Evolutionary conservation across 352 stramenopile genomes (phyloP).

Genomic region (Globisporangium mamillatum): DNA sequence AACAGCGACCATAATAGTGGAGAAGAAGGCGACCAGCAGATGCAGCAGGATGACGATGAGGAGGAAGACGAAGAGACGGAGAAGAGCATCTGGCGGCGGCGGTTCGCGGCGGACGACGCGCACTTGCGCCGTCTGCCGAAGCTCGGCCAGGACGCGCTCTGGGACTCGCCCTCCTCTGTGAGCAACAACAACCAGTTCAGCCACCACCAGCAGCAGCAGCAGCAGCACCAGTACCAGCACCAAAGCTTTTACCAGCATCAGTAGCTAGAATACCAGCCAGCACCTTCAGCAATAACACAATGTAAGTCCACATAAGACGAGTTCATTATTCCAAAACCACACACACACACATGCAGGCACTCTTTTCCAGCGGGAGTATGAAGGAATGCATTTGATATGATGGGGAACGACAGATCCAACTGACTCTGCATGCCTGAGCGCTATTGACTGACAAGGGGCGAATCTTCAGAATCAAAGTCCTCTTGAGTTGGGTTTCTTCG

Average conservation of each 20-base stretch:
- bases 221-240: slow-evolving; percentile 13
- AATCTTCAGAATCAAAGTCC: no score
- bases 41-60: neutral
- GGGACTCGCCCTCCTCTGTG: slow-evolving; percentile 18
- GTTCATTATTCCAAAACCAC: neutral
- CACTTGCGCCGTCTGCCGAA: slow-evolving; percentile 25
- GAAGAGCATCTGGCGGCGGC: slow-evolving; percentile 37
- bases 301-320: neutral
- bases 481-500: no score
- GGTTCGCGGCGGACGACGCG: slow-evolving; percentile 17
- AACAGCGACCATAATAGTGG: neutral
- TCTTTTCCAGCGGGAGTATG: no score
- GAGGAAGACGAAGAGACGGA: slow-evolving; percentile 12
- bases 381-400: no score
- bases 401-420: no score
- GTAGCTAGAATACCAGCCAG: neutral
- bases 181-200: slow-evolving; percentile 22
- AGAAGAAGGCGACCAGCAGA: slow-evolving; percentile 4
- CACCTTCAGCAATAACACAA: neutral
- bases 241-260: neutral
- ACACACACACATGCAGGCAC: no score
- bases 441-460: no score
- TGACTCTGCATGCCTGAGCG: no score
- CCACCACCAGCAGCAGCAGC: slow-evolving; percentile 34
- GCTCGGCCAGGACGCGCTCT: slow-evolving; percentile 39